Conservation (phyloP, 2,329 filamentous ascomycete genomes). For the Arachnomyces sp. region DNA sequence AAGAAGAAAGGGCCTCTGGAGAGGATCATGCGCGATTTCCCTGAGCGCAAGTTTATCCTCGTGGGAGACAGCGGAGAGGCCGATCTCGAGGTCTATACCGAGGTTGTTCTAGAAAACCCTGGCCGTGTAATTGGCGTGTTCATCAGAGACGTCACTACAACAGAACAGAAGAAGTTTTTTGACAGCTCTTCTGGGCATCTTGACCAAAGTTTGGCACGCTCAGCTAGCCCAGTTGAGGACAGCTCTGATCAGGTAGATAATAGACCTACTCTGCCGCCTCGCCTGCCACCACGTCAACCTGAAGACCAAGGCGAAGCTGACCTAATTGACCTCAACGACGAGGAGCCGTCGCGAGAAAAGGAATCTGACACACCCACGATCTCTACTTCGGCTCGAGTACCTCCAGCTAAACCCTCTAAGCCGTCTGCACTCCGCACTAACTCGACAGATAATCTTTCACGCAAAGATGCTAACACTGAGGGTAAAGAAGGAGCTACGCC, state of each 20-base stretch:
- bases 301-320: constrained; percentile 24
- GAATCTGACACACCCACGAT: constrained; percentile 23
- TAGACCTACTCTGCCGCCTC: constrained; percentile 33
- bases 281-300: constrained; percentile 20
- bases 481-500: too few species aligned
- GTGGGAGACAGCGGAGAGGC: constrained; percentile 95
- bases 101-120: constrained; percentile 77
- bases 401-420: constrained; percentile 38
- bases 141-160: constrained; percentile 89
- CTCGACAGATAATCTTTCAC: constrained; percentile 2
- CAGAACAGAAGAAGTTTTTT: constrained; percentile 66
- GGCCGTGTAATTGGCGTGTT: constrained; percentile 79
- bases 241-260: constrained; percentile 21
- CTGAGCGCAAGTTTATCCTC: constrained; percentile 76
- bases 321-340: constrained; percentile 30
- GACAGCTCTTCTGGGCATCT: constrained; percentile 49
- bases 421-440: constrained; percentile 25
- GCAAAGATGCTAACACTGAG: constrained; percentile 3
- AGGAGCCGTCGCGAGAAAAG: constrained; percentile 11
- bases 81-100: constrained; percentile 93
- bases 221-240: constrained; percentile 19
- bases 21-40: constrained; percentile 80
- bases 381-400: constrained; percentile 16
- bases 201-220: constrained; percentile 17
- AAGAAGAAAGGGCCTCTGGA: constrained; percentile 84